Percentiles rank a stretch among this genome's conserved stretches.
phyloP scores from a whole-genome alignment of 2,329 filamentous ascomycete genomes.

The Geosmithia morbida region DNA sequence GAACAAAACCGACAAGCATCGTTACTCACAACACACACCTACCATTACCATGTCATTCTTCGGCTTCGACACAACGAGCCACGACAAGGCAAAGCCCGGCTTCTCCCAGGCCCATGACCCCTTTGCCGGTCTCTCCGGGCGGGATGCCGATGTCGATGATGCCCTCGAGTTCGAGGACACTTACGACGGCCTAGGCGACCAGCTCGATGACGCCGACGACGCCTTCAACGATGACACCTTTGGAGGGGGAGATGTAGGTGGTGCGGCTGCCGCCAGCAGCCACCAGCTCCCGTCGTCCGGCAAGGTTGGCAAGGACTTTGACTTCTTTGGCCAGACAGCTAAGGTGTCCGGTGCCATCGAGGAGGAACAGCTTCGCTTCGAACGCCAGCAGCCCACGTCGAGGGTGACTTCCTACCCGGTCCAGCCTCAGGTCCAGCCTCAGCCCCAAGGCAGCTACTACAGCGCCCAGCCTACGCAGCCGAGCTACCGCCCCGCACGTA shows the following conservation, averaged over 20 bases:
- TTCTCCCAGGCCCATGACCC: conserved; percentile 78
- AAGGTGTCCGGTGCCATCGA: conserved; percentile 74
- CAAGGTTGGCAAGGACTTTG: conserved; percentile 79
- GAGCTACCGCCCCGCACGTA: conserved; percentile 46
- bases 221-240: conserved; percentile 97
- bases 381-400: conserved; percentile 52
- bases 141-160: conserved; percentile 43
- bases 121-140: conserved; percentile 66
- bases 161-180: conserved; percentile 83
- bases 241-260: conserved; percentile 28
- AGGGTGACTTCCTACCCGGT: conserved; percentile 10
- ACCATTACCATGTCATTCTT: conserved; percentile 68
- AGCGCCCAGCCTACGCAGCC: conserved; percentile 18
- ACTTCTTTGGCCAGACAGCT: conserved; percentile 90
- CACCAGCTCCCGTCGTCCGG: conserved; percentile 14
- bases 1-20: no score
- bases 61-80: conserved; percentile 59
- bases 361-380: conserved; percentile 79
- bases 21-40: background rate
- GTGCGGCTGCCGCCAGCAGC: conserved; percentile 18
- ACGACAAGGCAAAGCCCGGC: conserved; percentile 56
- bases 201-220: conserved; percentile 83
- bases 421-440: conserved; percentile 8
- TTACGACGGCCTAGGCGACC: conserved; percentile 85
- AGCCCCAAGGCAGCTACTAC: conserved; percentile 12